These are phyloP conservation scores for Plasmodium coatneyi DNA, from an alignment of 169 alveolate species.

Conservation along the genomic window DNA sequence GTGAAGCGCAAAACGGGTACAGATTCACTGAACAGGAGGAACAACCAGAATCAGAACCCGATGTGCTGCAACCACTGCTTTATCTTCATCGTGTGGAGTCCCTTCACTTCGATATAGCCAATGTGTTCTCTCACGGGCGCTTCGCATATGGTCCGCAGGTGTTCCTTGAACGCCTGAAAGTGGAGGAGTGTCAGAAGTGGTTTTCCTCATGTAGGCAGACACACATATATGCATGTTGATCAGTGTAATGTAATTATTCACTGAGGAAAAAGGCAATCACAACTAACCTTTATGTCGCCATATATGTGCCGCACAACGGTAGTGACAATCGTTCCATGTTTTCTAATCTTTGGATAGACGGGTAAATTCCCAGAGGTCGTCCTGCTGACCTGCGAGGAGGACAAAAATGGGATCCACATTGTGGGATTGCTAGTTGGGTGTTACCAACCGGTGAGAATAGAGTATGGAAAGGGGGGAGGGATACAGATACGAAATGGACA, in stretches of 20 bases:
- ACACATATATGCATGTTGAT: conserved; percentile 11
- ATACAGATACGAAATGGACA: background rate
- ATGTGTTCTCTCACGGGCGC: conserved; percentile 85
- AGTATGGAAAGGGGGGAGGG: background rate
- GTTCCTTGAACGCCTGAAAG: conserved; percentile 83
- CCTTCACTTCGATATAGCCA: conserved; percentile 86
- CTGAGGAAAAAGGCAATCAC: background rate
- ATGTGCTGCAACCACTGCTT: conserved; percentile 84
- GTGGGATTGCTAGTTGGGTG: background rate
- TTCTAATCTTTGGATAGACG: conserved; percentile 86
- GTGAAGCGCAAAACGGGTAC: background rate
- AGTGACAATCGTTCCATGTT: conserved; percentile 88
- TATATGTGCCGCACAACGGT: conserved; percentile 86
- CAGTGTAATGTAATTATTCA: background rate
- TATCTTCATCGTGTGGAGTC: conserved; percentile 83
- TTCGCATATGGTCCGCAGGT: conserved; percentile 82
- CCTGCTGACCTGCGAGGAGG: conserved; percentile 82
- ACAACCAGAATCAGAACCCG: conserved; percentile 67
- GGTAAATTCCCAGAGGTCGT: conserved; percentile 90
- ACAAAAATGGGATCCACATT: background rate
- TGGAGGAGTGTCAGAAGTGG: background rate
- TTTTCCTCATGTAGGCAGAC: background rate
- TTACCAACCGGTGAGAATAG: background rate
- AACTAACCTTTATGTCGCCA: conserved; percentile 85
- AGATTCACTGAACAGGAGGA: background rate